phyloP scores from a whole-genome alignment of 2,329 filamentous ascomycete genomes.

The Colletotrichum caudatum region DNA sequence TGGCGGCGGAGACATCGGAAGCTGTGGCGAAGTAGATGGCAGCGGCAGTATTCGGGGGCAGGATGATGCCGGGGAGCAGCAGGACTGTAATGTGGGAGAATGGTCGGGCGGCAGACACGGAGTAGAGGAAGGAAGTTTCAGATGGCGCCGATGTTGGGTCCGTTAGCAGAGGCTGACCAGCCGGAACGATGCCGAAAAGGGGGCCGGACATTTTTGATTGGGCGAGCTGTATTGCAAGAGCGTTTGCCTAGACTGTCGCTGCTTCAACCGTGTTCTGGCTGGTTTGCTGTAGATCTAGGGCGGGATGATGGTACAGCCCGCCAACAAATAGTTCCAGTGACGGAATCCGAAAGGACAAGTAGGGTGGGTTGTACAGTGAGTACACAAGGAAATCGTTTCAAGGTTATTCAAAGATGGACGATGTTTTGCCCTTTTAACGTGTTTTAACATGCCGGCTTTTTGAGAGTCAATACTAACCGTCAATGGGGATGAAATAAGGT shows the following conservation, averaged over 20 bases:
- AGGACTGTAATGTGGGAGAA: constrained; percentile 92
- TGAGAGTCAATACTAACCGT: neutral
- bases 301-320: neutral
- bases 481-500: neutral
- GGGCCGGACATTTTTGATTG: constrained; percentile 55
- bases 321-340: neutral
- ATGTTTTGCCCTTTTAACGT: neutral
- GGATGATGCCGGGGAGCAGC: constrained; percentile 79
- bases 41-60: constrained; percentile 83
- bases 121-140: constrained; percentile 68
- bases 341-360: neutral
- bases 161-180: constrained; percentile 69
- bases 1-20: constrained; percentile 54
- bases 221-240: neutral
- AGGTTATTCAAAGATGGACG: neutral
- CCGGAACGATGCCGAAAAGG: constrained; percentile 71
- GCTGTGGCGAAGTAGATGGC: constrained; percentile 85
- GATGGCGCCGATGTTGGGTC: constrained; percentile 65
- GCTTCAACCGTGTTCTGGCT: neutral
- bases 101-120: constrained; percentile 59
- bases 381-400: neutral
- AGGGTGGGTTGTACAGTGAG: too few relatives aligned
- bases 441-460: neutral
- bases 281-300: neutral
- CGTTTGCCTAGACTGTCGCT: neutral